Evolutionary conservation across 2,329 filamentous ascomycete species (phyloP).

Genomic region (Monilinia aucupariae): DNA sequence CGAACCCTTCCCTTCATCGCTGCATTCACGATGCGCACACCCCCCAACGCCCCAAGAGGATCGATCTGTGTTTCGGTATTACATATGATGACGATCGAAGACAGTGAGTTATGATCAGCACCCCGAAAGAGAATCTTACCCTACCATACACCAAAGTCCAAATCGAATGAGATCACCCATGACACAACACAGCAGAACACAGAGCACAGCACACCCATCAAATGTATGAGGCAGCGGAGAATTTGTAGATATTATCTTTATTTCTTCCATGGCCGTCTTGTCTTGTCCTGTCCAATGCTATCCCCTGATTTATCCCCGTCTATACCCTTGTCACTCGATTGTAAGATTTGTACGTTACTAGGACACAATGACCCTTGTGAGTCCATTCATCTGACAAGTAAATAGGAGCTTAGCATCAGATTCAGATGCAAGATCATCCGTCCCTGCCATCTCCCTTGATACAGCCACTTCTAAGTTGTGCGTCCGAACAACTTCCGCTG

Average conservation of each 20-base stretch:
- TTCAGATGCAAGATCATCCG: slow-evolving; percentile 11
- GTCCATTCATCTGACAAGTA: slow-evolving; percentile 1
- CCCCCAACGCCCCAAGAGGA: background rate
- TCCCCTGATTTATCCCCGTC: background rate
- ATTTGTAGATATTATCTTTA: slow-evolving; percentile 1
- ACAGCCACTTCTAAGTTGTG: slow-evolving; percentile 4
- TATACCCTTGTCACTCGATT: background rate
- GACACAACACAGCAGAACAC: slow-evolving; percentile 5
- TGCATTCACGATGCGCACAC: background rate
- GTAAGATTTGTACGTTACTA: background rate
- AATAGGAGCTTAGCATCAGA: slow-evolving; percentile 1
- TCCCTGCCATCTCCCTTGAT: background rate
- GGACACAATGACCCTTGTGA: background rate
- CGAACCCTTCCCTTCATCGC: background rate
- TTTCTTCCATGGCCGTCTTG: background rate
- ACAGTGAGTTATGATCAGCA: background rate
- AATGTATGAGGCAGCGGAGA: background rate
- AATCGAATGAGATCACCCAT: background rate
- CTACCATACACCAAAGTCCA: background rate
- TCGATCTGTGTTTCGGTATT: background rate
- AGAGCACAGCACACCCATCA: background rate
- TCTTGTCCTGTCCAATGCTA: background rate
- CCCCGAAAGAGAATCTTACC: background rate
- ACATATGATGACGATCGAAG: slow-evolving; percentile 7
- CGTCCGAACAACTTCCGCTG: slow-evolving; percentile 3